These are phyloP conservation scores for Primulina eburnea DNA, from an alignment of 257 asterid genomes.

Conservation along the genomic window DNA sequence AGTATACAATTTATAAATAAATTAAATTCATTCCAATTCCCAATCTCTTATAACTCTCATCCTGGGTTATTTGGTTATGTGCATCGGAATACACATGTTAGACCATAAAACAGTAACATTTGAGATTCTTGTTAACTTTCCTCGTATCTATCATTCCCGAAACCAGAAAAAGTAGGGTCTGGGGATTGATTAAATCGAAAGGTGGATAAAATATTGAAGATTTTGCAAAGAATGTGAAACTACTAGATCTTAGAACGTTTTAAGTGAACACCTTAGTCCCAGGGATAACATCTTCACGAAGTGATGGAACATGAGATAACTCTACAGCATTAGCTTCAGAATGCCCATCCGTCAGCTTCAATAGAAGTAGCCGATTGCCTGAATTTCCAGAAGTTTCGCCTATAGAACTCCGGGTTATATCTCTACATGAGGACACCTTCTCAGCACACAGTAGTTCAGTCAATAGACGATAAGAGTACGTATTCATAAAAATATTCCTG, in stretches of 20 bases:
- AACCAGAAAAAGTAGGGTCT: conserved; percentile 15
- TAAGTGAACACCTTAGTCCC: conserved; percentile 70
- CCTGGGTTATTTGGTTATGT: neutral
- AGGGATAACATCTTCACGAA: conserved; percentile 66
- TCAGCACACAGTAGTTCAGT: conserved; percentile 6
- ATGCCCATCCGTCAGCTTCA: conserved; percentile 85
- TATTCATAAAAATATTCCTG: neutral
- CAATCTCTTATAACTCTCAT: neutral
- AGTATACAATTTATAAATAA: neutral
- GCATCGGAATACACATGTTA: neutral
- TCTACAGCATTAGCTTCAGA: conserved; percentile 70
- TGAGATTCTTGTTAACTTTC: neutral
- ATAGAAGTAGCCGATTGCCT: conserved; percentile 41
- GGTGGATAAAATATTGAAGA: neutral
- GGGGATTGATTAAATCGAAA: conserved; percentile 9
- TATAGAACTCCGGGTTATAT: conserved; percentile 55
- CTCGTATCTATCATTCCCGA: neutral
- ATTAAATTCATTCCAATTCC: neutral
- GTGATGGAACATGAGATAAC: conserved; percentile 58
- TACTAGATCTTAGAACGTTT: conserved; percentile 1
- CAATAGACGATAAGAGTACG: neutral
- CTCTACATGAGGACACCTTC: conserved; percentile 63
- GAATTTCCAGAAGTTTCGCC: conserved; percentile 56
- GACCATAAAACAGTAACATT: neutral
- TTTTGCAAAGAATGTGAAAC: conserved; percentile 1